Evolutionary conservation across 768 basidiomycete species (phyloP).

Genomic region (Hericium coralloides): DNA sequence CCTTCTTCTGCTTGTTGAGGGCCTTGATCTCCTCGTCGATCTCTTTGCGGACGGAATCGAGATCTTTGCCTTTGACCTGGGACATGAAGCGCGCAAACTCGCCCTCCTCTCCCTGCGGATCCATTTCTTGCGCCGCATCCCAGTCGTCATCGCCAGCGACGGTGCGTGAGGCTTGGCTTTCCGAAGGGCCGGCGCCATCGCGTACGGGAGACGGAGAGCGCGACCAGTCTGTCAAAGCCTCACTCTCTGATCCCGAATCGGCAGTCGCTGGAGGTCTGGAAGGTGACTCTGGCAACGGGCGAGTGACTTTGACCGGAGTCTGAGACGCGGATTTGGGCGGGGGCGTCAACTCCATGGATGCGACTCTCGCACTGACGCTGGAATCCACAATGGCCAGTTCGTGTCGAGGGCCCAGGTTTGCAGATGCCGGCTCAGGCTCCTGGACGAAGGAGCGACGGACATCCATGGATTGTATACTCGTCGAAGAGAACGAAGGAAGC

Average conservation of each 20-base stretch:
- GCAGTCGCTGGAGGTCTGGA: background rate
- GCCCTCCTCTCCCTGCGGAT: constrained; percentile 66
- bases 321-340: background rate
- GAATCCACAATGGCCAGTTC: background rate
- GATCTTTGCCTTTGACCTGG: constrained; percentile 78
- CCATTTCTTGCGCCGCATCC: constrained; percentile 85
- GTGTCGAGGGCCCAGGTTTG: background rate
- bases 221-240: constrained; percentile 27
- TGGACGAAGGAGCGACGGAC: background rate
- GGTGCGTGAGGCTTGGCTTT: constrained; percentile 8
- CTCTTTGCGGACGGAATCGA: constrained; percentile 75
- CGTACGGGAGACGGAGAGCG: constrained; percentile 26
- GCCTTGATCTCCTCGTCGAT: constrained; percentile 86
- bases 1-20: constrained; percentile 76
- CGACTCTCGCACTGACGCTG: background rate
- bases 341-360: background rate
- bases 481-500: too few species aligned
- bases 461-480: too few species aligned
- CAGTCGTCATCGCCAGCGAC: constrained; percentile 40
- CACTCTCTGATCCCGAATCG: constrained; percentile 15
- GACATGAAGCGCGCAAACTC: constrained; percentile 92
- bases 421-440: background rate
- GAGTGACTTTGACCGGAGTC: background rate
- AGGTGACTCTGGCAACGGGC: background rate
- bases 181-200: constrained; percentile 9